Evolutionary conservation across 1,284 basidiomycete species (phyloP), one percentile per base, ranked within the genome.

Genomic region (Ustilago nuda): DNA sequence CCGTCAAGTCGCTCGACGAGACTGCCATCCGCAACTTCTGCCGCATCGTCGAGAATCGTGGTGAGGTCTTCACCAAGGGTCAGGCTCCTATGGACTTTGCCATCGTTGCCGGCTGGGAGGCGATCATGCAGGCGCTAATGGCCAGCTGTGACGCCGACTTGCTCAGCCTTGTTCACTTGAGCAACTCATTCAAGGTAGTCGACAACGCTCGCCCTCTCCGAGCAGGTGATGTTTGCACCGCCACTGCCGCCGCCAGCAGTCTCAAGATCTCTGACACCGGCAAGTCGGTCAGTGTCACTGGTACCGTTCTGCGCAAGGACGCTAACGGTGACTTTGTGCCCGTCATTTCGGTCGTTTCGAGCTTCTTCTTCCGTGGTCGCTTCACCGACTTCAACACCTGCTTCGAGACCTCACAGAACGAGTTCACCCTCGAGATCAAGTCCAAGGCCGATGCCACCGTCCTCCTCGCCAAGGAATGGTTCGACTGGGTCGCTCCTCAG

Each of bases 391-490:
- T 91, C 86, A 90, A 92, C 86, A 95, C 96, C 88, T 98, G 96
- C 1, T 99, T 99, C 87, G 95, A 98, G 87, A 72, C 66, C 4
- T 92, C 92, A 30, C 89, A 92, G 57, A 92, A 95, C 76, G 94
- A 96, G 86, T 98, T 96, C 86, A 87, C 91, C 52, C 92, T 99
- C 53, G 88, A 91, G 52, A 84, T 98, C 76, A 88, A 89, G 61
- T 91, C 90, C 36, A 92, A 94, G 76, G 92, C 94, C 1, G 91
- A 90, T 51, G 92, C 97, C 74, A 94, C 94, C 57, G 94, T 99
- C 19, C 88, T 99, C 15, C 91, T 93, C 84, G 94, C 94, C 67
- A 99, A 99, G 89, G 93, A 96, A 86, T 99, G 97, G 96, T 96
- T 99, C 87, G 91, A 92, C 66, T 98, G 95, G 96, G 91, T 93